Evolutionary conservation across 73 alveolate genomes (phyloP), one percentile per base, ranked within the genome.

Genomic region (Paramecium octaurelia): DNA sequence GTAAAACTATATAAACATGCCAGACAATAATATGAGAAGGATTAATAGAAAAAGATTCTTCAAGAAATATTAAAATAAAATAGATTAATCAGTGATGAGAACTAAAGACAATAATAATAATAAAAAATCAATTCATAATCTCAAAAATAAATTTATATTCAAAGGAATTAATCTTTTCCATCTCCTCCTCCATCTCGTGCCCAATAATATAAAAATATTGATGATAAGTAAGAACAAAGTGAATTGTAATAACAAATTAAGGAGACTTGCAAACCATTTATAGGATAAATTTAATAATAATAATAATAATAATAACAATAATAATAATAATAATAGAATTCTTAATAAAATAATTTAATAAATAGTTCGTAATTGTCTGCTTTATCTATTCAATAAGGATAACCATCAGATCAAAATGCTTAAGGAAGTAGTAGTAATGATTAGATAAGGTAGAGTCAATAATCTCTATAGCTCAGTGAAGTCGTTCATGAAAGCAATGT

Each of bases 401-500:
- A 4, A 12, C 8, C 23, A 48, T 48, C 60, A 0, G 60, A 48
- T 48, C 9, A 16, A 48, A 14, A 16, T n/a, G 20, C 20, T 4
- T 48, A 14, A 16, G 60, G 60, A 48, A 48, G 16, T 14, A 48
- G 69, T 18, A 54, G 27, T 18, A n/a, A 3, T 54, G 69, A 54
- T 0, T 54, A 54, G 23, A 18, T 54, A 5, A 54, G 23, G 21
- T 54, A 54, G 34, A 54, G 69, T 18, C 35, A 54, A 54, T 18
- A 18, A 54, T 54, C 69, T 54, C 9, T 54, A 48, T 48, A 48
- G 24, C 7, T 12, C 5, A 12, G 24, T 12, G 11, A 48, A 48
- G 12, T 14, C 0, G 20, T 70, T 29, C 84, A 97, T 73, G 99
- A 98, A 92, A 92, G 97, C 44, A 95, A 97, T 88, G 98, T 98